These are phyloP conservation scores for Suhomyces guaymorum DNA, from an alignment of 1,139 yeast genomes.

Conservation along the genomic window DNA sequence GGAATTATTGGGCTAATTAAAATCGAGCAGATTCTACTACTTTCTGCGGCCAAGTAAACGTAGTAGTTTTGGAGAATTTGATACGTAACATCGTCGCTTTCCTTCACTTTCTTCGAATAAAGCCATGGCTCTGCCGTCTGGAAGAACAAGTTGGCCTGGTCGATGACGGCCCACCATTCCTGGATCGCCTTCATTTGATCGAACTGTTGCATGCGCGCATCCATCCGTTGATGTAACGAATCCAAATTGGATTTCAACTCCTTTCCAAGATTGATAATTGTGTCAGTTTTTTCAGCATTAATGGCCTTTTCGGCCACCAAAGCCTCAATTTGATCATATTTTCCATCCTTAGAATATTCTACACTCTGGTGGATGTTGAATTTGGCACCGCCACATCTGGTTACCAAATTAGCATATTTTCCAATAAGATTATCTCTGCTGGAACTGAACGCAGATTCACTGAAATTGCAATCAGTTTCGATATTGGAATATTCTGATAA, in stretches of 20 bases:
- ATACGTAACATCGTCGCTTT: conserved; percentile 23
- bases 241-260: conserved; percentile 25
- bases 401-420: conserved; percentile 78
- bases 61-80: conserved; percentile 47
- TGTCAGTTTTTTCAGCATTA: conserved; percentile 14
- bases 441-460: conserved; percentile 54
- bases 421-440: conserved; percentile 72
- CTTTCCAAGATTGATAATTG: conserved; percentile 19
- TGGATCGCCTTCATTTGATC: conserved; percentile 62
- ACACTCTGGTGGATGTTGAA: conserved; percentile 60
- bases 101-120: conserved; percentile 28
- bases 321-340: conserved; percentile 27
- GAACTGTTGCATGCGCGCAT: conserved; percentile 44
- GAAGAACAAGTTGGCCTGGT: conserved; percentile 63
- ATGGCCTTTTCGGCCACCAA: conserved; percentile 20
- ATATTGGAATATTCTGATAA: conserved; percentile 75
- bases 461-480: conserved; percentile 77
- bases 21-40: conserved; percentile 66
- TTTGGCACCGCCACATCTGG: conserved; percentile 70
- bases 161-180: conserved; percentile 62
- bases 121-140: conserved; percentile 65
- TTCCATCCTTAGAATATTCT: conserved; percentile 19
- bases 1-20: conserved; percentile 76
- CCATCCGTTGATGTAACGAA: conserved; percentile 33
- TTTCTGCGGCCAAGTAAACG: conserved; percentile 68